Evolutionary conservation across 2,329 filamentous ascomycete species (phyloP).

Genomic region (Zalaria sp.): DNA sequence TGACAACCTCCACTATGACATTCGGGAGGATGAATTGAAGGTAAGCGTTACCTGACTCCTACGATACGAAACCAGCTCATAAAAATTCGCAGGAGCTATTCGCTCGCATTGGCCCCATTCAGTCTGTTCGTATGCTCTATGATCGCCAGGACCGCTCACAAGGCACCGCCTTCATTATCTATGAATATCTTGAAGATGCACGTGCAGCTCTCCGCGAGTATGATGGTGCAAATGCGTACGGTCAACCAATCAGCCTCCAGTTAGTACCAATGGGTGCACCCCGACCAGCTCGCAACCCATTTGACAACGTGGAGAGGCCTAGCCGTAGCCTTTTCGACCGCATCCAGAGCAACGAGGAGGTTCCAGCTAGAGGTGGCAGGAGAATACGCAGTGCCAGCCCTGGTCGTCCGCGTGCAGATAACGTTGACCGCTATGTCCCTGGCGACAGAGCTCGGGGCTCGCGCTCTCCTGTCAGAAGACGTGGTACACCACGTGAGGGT

Average conservation of each 20-base stretch:
- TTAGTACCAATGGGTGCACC: constrained; percentile 38
- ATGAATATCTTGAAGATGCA: constrained; percentile 57
- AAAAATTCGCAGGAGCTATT: constrained; percentile 55
- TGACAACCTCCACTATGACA: constrained; percentile 84
- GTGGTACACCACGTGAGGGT: constrained; percentile 30
- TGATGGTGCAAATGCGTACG: constrained; percentile 81
- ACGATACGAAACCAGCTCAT: constrained; percentile 5
- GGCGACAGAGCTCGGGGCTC: constrained; percentile 37
- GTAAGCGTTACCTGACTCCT: constrained; percentile 30
- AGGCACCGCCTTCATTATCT: constrained; percentile 73
- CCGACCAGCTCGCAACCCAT: constrained; percentile 25
- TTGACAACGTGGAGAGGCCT: constrained; percentile 36
- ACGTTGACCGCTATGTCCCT: constrained; percentile 70
- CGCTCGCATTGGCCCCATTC: constrained; percentile 57
- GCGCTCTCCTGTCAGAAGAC: constrained; percentile 42
- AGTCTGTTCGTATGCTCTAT: constrained; percentile 58
- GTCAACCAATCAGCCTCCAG: constrained; percentile 60
- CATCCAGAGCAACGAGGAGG: constrained; percentile 31
- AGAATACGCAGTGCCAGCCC: constrained; percentile 25
- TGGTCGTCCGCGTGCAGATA: constrained; percentile 42
- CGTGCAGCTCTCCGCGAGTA: constrained; percentile 63
- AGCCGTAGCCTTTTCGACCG: constrained; percentile 52
- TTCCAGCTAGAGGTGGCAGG: constrained; percentile 18
- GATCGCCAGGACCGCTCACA: constrained; percentile 82
- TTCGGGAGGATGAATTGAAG: constrained; percentile 70